These are phyloP conservation scores for Pichia occidentalis DNA, from an alignment of 805 yeast species.

Conservation along the genomic window DNA sequence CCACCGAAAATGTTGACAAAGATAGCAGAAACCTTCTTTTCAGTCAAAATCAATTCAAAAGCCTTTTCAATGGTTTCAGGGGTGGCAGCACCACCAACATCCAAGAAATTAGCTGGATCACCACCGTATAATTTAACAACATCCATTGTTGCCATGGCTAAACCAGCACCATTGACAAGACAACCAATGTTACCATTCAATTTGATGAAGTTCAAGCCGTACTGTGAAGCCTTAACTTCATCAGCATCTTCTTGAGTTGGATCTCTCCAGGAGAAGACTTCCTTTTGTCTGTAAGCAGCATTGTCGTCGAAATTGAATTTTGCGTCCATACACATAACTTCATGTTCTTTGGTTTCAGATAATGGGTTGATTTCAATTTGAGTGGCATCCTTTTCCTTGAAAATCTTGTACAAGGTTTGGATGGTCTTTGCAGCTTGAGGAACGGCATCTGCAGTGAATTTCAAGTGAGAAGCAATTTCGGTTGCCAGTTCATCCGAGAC, in stretches of 20 bases:
- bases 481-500: conserved; percentile 71
- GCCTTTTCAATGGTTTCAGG: conserved; percentile 98
- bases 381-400: conserved; percentile 88
- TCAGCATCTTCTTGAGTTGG: conserved; percentile 96
- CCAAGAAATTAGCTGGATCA: conserved; percentile 97
- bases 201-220: conserved; percentile 92
- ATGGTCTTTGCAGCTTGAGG: conserved; percentile 85
- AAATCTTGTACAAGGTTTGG: conserved; percentile 81
- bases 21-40: conserved; percentile 84
- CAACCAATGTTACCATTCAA: conserved; percentile 98
- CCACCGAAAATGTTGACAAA: conserved; percentile 99
- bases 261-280: conserved; percentile 96
- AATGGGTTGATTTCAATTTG: conserved; percentile 98
- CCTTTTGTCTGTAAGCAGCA: conserved; percentile 91
- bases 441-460: conserved; percentile 70
- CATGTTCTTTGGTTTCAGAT: conserved; percentile 84
- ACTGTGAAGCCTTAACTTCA: conserved; percentile 87
- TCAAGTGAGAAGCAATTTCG: conserved; percentile 72
- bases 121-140: conserved; percentile 98
- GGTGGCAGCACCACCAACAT: conserved; percentile 99
- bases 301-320: conserved; percentile 97
- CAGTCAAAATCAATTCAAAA: conserved; percentile 85
- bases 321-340: conserved; percentile 97
- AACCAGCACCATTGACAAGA: conserved; percentile 98
- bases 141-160: conserved; percentile 99